phyloP scores from a whole-genome alignment of 2,329 filamentous ascomycete species.

The Trichophyton simii region DNA sequence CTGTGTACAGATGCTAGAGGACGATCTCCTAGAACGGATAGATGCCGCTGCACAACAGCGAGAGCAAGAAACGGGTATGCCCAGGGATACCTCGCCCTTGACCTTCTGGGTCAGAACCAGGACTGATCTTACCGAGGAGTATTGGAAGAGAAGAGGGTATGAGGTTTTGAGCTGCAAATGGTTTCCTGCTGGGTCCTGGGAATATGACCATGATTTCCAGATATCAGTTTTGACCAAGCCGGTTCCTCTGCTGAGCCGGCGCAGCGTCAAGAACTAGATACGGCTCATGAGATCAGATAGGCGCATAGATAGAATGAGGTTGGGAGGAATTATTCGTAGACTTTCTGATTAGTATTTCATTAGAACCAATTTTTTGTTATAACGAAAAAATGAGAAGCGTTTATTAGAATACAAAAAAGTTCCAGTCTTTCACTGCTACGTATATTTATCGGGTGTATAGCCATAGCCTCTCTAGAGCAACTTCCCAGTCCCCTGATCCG shows the following conservation, averaged over 20 bases:
- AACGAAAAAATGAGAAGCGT: neutral
- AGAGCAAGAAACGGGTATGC: neutral
- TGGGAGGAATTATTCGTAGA: neutral
- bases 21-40: slow-evolving; percentile 8
- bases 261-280: neutral
- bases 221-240: slow-evolving; percentile 7
- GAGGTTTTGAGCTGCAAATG: slow-evolving; percentile 2
- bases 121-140: slow-evolving; percentile 3
- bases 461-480: neutral
- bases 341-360: neutral
- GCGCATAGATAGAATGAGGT: neutral
- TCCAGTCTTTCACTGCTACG: neutral
- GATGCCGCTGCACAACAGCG: neutral
- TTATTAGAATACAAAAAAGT: slow-evolving; percentile 2
- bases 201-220: slow-evolving; percentile 4
- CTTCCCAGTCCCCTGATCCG: neutral
- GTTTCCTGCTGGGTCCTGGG: slow-evolving; percentile 7
- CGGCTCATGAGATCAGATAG: neutral
- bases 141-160: slow-evolving; percentile 12
- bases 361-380: neutral
- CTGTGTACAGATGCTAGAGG: slow-evolving; percentile 6
- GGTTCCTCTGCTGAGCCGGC: neutral
- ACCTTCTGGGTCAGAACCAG: slow-evolving; percentile 11
- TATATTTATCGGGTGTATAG: neutral
- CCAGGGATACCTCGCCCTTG: neutral